phyloP scores from a whole-genome alignment of 495 filamentous ascomycete species.

The Penicillium pancosmium region DNA sequence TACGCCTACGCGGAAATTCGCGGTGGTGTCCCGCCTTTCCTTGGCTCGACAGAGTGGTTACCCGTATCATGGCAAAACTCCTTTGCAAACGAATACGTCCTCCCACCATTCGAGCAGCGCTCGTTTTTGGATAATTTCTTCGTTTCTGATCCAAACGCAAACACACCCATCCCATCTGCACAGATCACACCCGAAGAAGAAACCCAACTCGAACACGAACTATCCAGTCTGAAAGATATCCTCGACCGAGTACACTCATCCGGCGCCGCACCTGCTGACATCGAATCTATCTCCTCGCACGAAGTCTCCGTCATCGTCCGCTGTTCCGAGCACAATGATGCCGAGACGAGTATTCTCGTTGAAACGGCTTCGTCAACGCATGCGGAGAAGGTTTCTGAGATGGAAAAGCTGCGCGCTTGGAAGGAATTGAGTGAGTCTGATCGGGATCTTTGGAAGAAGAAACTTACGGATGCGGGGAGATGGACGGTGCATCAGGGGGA shows the following conservation, averaged over 20 bases:
- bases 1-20: constrained; percentile 71
- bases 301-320: constrained; percentile 31
- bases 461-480: constrained; percentile 67
- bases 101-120: constrained; percentile 17
- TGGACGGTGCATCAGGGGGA: constrained; percentile 75
- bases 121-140: constrained; percentile 26
- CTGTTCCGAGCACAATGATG: constrained; percentile 17
- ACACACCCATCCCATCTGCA: neutral
- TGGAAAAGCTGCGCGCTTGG: constrained; percentile 59
- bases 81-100: constrained; percentile 25
- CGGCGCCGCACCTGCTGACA: constrained; percentile 28
- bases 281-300: constrained; percentile 20
- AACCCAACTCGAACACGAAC: constrained; percentile 11
- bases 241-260: constrained; percentile 30
- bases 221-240: constrained; percentile 22
- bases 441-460: constrained; percentile 67
- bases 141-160: neutral
- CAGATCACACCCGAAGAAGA: neutral
- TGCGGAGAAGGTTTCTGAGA: constrained; percentile 12
- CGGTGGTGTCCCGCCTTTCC: constrained; percentile 58
- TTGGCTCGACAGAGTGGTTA: constrained; percentile 55
- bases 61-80: constrained; percentile 35
- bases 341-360: constrained; percentile 27
- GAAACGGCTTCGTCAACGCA: constrained; percentile 22
- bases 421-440: constrained; percentile 63